Percentiles rank a stretch among this genome's conserved stretches.
phyloP scores from a whole-genome alignment of 805 yeast species.

The Huiozyma naganishii region DNA sequence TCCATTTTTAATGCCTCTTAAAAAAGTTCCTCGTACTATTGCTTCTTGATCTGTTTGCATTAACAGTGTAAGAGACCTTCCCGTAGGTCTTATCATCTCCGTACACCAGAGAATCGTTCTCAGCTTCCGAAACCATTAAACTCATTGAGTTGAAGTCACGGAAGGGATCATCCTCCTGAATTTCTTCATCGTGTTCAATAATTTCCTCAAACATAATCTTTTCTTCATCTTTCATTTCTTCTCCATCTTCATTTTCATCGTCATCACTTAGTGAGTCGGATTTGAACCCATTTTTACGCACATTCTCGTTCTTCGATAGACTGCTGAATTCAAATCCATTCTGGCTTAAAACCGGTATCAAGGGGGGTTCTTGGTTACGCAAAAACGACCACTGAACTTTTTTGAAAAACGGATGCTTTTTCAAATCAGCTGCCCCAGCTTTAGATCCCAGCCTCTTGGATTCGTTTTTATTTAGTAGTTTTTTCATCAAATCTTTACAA shows the following conservation, averaged over 20 bases:
- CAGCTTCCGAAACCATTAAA: slow-evolving; percentile 53
- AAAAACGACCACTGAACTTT: slow-evolving; percentile 90
- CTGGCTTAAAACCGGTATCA: slow-evolving; percentile 71
- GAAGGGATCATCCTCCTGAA: slow-evolving; percentile 58
- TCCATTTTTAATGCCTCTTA: slow-evolving; percentile 10
- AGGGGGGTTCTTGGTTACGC: slow-evolving; percentile 88
- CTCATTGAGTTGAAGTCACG: slow-evolving; percentile 80
- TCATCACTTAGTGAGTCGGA: slow-evolving; percentile 2
- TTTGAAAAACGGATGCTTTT: slow-evolving; percentile 84
- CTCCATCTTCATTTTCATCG: slow-evolving; percentile 24
- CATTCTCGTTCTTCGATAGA: slow-evolving; percentile 12
- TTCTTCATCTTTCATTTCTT: slow-evolving; percentile 24
- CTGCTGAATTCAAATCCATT: slow-evolving; percentile 42
- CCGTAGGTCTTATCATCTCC: slow-evolving; percentile 35
- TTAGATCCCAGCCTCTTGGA: slow-evolving; percentile 79
- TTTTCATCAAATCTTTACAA: slow-evolving; percentile 72
- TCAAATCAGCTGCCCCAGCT: slow-evolving; percentile 91
- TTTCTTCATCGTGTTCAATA: slow-evolving; percentile 27
- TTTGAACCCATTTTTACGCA: not conserved
- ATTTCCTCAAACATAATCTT: slow-evolving; percentile 24
- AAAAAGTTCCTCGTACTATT: slow-evolving; percentile 30
- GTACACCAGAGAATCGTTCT: slow-evolving; percentile 40
- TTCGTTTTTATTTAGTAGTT: slow-evolving; percentile 81
- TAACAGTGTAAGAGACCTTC: slow-evolving; percentile 32
- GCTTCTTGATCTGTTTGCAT: slow-evolving; percentile 30